phyloP scores from a whole-genome alignment of 176 grass and related monocot species.

The Triticum aestivum region IWGSC_CS_RefSeq_v2.1 NC_057795.1:664146005-664146504 shows the following conservation, averaged over 20 bases:
- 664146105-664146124: too few relatives aligned
- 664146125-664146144: too few relatives aligned
- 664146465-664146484: slow-evolving; percentile 16
- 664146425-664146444: slow-evolving; percentile 33
- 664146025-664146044: not conserved
- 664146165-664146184: too few relatives aligned
- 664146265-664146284: too few relatives aligned
- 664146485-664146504: not conserved
- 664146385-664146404: slow-evolving; percentile 56
- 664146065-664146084: not conserved
- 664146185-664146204: too few relatives aligned
- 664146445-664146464: not conserved
- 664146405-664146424: slow-evolving; percentile 49
- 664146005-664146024: too few relatives aligned
- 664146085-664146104: too few relatives aligned
- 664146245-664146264: too few relatives aligned
- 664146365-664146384: not conserved
- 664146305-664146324: not conserved
- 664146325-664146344: not conserved
- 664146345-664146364: not conserved
- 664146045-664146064: not conserved
- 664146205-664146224: too few relatives aligned
- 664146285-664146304: too few relatives aligned
- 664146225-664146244: too few relatives aligned
- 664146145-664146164: too few relatives aligned